These are phyloP conservation scores for Penicillium coprophilum DNA, from an alignment of 495 filamentous ascomycete genomes.

Conservation along the genomic window DNA sequence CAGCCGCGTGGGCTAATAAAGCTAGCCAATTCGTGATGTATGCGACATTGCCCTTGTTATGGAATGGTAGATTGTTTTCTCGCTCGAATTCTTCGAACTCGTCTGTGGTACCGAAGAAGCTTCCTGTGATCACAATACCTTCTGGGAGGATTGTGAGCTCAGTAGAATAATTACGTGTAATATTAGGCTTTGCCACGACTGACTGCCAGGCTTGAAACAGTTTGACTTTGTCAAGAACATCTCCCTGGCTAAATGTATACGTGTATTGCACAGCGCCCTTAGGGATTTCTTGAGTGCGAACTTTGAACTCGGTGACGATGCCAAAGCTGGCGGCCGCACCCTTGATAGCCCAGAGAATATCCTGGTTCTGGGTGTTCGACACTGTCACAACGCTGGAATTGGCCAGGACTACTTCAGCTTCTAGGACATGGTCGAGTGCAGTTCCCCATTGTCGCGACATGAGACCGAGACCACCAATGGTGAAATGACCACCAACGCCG, in stretches of 20 bases:
- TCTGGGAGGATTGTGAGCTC: conserved; percentile 30
- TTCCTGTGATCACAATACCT: conserved; percentile 37
- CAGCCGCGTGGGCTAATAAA: conserved; percentile 46
- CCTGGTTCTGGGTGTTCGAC: conserved; percentile 37
- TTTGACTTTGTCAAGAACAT: conserved; percentile 25
- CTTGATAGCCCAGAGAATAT: conserved; percentile 55
- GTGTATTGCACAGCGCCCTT: conserved; percentile 34
- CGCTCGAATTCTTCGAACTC: conserved; percentile 40
- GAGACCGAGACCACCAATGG: conserved; percentile 67
- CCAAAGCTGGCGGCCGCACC: conserved; percentile 48
- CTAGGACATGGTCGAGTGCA: conserved; percentile 62
- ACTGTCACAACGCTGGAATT: conserved; percentile 50
- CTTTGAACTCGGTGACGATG: conserved; percentile 48
- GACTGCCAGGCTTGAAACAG: conserved; percentile 43
- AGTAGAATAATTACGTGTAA: conserved; percentile 54
- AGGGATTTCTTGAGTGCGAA: conserved; percentile 43
- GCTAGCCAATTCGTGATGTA: conserved; percentile 55
- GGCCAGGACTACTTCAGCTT: conserved; percentile 62
- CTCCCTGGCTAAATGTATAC: conserved; percentile 41
- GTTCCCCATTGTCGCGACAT: conserved; percentile 63
- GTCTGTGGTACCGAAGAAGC: conserved; percentile 40
- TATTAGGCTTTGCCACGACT: conserved; percentile 38
- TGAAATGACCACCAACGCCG: conserved; percentile 72
- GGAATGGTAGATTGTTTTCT: conserved; percentile 28
- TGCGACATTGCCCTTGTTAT: conserved; percentile 26